Evolutionary conservation across 345 rosid species (phyloP).

Genomic region (Melaleuca alternifolia): DNA sequence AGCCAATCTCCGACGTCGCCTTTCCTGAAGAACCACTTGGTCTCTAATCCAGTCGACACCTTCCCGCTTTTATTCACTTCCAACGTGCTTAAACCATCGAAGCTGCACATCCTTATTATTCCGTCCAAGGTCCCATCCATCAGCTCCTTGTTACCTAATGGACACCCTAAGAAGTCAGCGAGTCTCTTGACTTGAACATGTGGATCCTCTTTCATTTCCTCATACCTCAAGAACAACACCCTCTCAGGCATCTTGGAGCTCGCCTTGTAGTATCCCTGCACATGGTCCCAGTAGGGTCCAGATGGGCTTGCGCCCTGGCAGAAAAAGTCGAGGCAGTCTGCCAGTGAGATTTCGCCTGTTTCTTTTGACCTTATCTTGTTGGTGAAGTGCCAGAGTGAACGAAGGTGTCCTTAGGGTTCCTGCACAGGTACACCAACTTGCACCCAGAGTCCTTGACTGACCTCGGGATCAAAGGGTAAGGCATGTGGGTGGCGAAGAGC

Average conservation of each 20-base stretch:
- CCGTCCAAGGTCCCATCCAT: constrained; percentile 1
- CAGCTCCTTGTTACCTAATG: constrained; percentile 9
- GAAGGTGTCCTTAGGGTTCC: too few relatives aligned
- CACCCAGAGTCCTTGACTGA: too few relatives aligned
- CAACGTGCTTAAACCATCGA: too few relatives aligned
- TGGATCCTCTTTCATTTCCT: constrained; percentile 17
- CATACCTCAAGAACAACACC: constrained; percentile 24
- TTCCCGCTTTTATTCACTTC: too few relatives aligned
- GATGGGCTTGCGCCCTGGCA: constrained; percentile 13
- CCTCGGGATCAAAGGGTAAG: too few relatives aligned
- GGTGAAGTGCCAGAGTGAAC: too few relatives aligned
- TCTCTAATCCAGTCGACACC: too few relatives aligned
- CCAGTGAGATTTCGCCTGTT: constrained; percentile 8
- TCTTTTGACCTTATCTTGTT: constrained; percentile 12
- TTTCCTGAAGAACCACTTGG: too few relatives aligned
- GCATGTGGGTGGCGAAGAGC: too few relatives aligned
- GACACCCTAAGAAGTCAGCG: constrained; percentile 27
- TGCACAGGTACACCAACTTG: too few relatives aligned
- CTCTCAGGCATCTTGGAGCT: constrained; percentile 11
- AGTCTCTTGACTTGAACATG: constrained; percentile 10
- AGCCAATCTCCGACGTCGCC: too few relatives aligned
- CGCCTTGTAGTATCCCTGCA: constrained; percentile 21
- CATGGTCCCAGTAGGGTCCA: constrained; percentile 32
- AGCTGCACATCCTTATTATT: constrained; percentile 19
- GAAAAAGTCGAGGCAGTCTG: constrained; percentile 19